Evolutionary conservation across 768 basidiomycete genomes (phyloP).

Genomic region (Boletus pseudopeckii): DNA sequence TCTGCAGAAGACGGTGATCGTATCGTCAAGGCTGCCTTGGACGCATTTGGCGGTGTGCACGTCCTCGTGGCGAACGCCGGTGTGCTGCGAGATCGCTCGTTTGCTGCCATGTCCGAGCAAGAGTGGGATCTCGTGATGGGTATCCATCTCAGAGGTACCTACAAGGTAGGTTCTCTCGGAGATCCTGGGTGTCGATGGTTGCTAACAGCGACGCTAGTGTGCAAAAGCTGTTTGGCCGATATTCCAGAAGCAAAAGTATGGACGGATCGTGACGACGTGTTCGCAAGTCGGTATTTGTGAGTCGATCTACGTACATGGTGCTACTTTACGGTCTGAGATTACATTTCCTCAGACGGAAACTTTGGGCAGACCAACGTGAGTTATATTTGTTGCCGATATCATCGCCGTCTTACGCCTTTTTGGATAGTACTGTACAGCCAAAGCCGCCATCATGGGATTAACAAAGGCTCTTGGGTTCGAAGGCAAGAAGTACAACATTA

Average conservation of each 20-base stretch:
- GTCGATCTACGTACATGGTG: conserved; percentile 27
- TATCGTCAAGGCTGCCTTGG: conserved; percentile 82
- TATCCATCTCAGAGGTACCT: conserved; percentile 89
- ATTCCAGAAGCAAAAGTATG: conserved; percentile 95
- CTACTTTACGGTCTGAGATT: background rate
- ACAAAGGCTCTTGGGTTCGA: conserved; percentile 90
- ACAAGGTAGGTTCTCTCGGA: conserved; percentile 51
- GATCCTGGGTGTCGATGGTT: background rate
- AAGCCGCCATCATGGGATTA: conserved; percentile 86
- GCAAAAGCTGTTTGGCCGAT: conserved; percentile 94
- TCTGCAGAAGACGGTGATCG: conserved; percentile 91
- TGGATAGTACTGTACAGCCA: conserved; percentile 81
- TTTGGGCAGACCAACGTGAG: conserved; percentile 89
- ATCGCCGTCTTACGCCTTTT: background rate
- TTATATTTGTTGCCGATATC: background rate
- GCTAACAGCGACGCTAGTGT: conserved; percentile 49
- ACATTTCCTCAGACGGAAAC: conserved; percentile 68
- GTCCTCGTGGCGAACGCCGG: conserved; percentile 91
- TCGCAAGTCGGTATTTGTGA: conserved; percentile 90
- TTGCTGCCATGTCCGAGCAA: conserved; percentile 80
- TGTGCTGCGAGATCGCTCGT: conserved; percentile 90
- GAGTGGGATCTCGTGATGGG: conserved; percentile 94
- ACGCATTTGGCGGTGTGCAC: conserved; percentile 86
- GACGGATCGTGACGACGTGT: conserved; percentile 91
- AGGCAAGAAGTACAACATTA: conserved; percentile 86